A percentile compares a stretch with the other conserved stretches of the same genome.
phyloP scores from a whole-genome alignment of 345 rosid species.

The Litchi chinensis region DNA sequence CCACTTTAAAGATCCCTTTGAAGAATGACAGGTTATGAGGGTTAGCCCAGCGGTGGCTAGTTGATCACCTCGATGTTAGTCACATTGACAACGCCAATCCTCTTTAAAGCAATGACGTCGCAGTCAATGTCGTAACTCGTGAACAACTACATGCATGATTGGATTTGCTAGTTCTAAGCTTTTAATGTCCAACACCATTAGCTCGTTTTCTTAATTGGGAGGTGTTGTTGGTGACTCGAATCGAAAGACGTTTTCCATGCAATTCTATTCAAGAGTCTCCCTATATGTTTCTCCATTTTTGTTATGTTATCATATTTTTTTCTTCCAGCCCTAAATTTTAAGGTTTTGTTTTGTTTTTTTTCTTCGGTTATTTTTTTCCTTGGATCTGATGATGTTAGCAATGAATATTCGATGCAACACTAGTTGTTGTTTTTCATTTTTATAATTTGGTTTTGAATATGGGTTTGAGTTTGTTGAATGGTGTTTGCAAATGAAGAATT shows the following conservation, averaged over 20 bases:
- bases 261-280: slow-evolving; percentile 53
- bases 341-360: neutral
- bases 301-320: no score
- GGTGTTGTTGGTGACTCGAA: slow-evolving; percentile 56
- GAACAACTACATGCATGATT: slow-evolving; percentile 57
- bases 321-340: neutral
- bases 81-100: slow-evolving; percentile 58
- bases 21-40: slow-evolving; percentile 82
- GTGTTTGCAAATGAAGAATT: no score
- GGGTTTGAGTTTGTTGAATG: no score
- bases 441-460: no score
- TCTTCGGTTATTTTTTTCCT: no score
- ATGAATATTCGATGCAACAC: no score
- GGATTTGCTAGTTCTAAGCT: slow-evolving; percentile 54
- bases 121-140: slow-evolving; percentile 71
- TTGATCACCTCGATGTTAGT: slow-evolving; percentile 80
- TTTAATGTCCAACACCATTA: slow-evolving; percentile 68
- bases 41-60: slow-evolving; percentile 72
- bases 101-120: slow-evolving; percentile 69
- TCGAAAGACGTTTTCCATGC: slow-evolving; percentile 73
- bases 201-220: slow-evolving; percentile 63
- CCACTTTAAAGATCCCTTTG: slow-evolving; percentile 73
- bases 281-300: slow-evolving; percentile 66
- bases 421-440: no score
- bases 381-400: no score